phyloP scores from a whole-genome alignment of 208 protist genomes.

The Leishmania braziliensis region DNA sequence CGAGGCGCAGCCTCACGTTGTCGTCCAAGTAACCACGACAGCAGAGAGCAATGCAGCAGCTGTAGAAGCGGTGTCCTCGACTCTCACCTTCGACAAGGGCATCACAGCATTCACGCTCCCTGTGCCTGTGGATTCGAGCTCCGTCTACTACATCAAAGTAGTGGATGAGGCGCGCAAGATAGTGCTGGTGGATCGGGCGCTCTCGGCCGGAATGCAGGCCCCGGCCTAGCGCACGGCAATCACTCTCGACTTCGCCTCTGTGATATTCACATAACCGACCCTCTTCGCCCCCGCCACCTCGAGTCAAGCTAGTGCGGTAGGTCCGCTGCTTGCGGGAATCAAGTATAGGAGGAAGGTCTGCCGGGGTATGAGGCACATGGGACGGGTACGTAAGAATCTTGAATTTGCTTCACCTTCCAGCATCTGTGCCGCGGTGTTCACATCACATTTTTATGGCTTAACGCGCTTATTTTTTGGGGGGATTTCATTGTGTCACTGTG shows the following conservation, averaged over 20 bases:
- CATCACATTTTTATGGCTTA: not conserved
- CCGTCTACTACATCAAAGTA: constrained; percentile 51
- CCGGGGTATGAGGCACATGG: not conserved
- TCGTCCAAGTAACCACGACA: constrained; percentile 49
- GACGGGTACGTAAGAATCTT: not conserved
- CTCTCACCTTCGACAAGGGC: constrained; percentile 68
- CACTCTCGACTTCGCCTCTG: too few relatives aligned
- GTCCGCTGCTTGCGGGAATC: not conserved
- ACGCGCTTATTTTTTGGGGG: not conserved
- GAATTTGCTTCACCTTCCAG: not conserved
- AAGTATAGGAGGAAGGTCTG: not conserved
- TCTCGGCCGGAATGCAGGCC: constrained; percentile 9
- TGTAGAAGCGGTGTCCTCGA: constrained; percentile 25
- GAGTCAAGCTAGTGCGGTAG: not conserved
- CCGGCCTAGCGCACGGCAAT: not conserved
- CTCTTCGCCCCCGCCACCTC: not conserved
- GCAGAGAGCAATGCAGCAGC: not conserved
- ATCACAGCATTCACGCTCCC: constrained; percentile 50
- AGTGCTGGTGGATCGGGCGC: constrained; percentile 48
- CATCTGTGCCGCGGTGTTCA: not conserved
- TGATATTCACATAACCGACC: not conserved
- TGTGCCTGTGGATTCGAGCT: constrained; percentile 13
- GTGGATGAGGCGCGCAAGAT: constrained; percentile 57
- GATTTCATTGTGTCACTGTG: not conserved
- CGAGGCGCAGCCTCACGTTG: constrained; percentile 31